phyloP scores from a whole-genome alignment of 2,329 filamentous ascomycete genomes.

The Sclerotinia subarctica region DNA sequence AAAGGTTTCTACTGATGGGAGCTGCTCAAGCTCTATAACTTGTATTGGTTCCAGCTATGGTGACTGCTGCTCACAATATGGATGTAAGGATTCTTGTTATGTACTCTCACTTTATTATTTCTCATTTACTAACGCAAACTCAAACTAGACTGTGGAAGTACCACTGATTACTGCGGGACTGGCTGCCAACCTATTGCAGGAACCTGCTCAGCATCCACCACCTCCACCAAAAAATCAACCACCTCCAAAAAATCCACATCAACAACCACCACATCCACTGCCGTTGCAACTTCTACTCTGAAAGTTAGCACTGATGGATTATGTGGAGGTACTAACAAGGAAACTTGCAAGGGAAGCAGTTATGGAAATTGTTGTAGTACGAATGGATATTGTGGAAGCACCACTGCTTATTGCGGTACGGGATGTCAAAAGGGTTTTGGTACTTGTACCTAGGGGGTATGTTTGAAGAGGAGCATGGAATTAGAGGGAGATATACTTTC shows the following conservation, averaged over 20 bases:
- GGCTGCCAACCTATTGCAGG: constrained; percentile 33
- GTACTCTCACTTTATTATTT: not conserved
- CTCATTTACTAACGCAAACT: not conserved
- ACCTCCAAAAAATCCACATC: constrained; percentile 2
- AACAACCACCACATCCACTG: not conserved
- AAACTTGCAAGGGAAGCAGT: constrained; percentile 25
- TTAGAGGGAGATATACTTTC: not conserved
- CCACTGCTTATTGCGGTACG: constrained; percentile 14
- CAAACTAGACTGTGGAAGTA: constrained; percentile 31
- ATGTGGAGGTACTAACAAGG: constrained; percentile 19
- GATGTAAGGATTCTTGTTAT: constrained; percentile 26
- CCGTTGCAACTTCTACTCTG: not conserved
- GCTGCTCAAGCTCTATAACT: constrained; percentile 30
- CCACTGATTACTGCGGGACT: constrained; percentile 36
- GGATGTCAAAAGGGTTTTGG: constrained; percentile 17
- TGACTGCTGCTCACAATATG: constrained; percentile 37
- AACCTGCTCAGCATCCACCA: constrained; percentile 18
- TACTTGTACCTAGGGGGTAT: constrained; percentile 4
- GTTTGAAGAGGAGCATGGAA: not conserved
- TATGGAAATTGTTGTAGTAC: constrained; percentile 29
- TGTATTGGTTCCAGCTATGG: constrained; percentile 32
- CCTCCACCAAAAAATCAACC: constrained; percentile 3
- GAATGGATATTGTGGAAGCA: constrained; percentile 22
- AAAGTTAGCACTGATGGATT: constrained; percentile 23
- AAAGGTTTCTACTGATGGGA: constrained; percentile 23